Evolutionary conservation across 257 asterid genomes (phyloP), one percentile per base, ranked within the genome.

Genomic region (Nicotiana knightiana): DNA sequence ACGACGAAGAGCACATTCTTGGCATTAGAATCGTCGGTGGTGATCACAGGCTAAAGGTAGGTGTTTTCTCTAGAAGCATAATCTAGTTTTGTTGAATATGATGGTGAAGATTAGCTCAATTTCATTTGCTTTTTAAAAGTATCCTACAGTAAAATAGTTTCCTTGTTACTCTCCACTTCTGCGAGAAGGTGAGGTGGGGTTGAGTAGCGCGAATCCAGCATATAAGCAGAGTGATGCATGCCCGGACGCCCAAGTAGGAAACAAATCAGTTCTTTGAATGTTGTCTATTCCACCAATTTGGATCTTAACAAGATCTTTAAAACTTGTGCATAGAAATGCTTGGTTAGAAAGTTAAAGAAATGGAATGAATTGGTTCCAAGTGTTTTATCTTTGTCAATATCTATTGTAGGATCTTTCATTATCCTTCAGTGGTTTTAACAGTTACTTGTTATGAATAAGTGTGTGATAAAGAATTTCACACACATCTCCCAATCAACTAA

Each of bases 1-100:
- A 95, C 82, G 98, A 95, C 71, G 90, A 90, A 78, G 90, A 91
- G 54, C 99, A 92, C 86, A 91, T 93, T 67, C 93, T 95, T 33
- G 92, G 97, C 13, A 93, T 95, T 83, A 95, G 81, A 89, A 91
- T 95, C 77, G 93, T 95, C 13, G 99, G 97, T 51, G 98, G 99
- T 53, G 98, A 95, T 86, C 99, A 95, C 83, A 90, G 98, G 86
- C 95, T 95, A 8, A 92, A 87, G 92, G 98, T 94, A 58, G 5
- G 57, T n/a, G 6, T 84, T 67, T n/a, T 62, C 43, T 64, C 51
- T 39, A 70, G 26, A 73, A 26, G 62, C 63, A 73, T 3, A 58
- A 55, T 30, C 21, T 30, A 16, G 17, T 9, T 58, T 30, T 26
- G 32, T 53, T 78, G 24, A 21, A 7, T 32, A 61, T 43, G 39